Evolutionary conservation across 148 eudicot genomes (phyloP), one percentile per base, ranked within the genome.

Genomic region (Suaeda aralocaspica): DNA sequence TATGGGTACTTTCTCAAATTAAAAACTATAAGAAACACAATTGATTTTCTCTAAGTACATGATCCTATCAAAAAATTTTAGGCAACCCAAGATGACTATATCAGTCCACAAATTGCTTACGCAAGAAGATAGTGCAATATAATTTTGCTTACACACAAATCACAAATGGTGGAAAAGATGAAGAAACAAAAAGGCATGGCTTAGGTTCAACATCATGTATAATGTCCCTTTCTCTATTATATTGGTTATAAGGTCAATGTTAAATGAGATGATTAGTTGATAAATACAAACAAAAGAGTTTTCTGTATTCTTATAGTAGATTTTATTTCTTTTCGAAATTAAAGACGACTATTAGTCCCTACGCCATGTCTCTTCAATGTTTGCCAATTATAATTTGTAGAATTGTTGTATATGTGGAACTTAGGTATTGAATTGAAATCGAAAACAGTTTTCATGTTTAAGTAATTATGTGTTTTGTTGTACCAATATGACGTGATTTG

Each of bases 281-380:
- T 49, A 66, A 55, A n/a, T 71, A 25, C 33, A 48, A 59, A 22
- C 16, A 36, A 61, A 48, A 39, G 33, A 16, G 16, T 6, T 59
- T 33, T 6, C 45, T 64, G 41, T 66, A 26, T 49, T 45, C 56
- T 42, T 24, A 22, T 56, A 52, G 72, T 69, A 69, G 58, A 41
- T 58, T 15, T 33, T 10, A 45, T 56, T 63, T 76, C 70, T 64
- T 76, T 53, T 76, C 59, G 25, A 55, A 25, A 36, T 36, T 36
- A 8, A 68, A n/a, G n/a, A n/a, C n/a, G 41, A 26, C n/a, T 22
- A 33, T 29, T 31, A 58, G 72, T 48, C 24, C 76, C 50, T 46
- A 46, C 4, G 41, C 7, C 5, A 2, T 15, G 80, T 72, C 80
- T 50, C 67, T 6, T 66, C 80, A 53, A 66, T 77, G 80, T 72